phyloP scores from a whole-genome alignment of 2,329 filamentous ascomycete genomes.

The Fusarium anthophilum region DNA sequence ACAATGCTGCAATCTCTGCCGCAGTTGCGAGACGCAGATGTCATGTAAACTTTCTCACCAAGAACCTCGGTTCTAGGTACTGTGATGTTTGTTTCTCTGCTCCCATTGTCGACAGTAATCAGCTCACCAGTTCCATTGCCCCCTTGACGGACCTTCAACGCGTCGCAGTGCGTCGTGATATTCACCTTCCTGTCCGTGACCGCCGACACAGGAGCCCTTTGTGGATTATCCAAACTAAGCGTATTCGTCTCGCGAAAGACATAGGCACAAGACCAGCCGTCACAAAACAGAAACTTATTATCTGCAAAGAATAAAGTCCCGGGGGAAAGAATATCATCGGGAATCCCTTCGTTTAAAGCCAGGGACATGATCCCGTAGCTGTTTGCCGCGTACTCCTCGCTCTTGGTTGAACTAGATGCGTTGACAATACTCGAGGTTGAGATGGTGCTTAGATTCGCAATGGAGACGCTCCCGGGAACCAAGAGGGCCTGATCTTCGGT shows the following conservation, averaged over 20 bases:
- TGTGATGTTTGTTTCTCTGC: not conserved
- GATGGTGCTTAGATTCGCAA: not conserved
- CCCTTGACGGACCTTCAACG: not conserved
- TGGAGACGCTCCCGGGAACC: not conserved
- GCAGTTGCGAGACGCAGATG: not conserved
- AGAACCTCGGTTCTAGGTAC: not conserved
- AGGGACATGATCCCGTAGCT: not conserved
- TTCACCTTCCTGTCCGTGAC: not conserved
- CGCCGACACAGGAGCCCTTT: not conserved
- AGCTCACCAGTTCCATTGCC: not conserved
- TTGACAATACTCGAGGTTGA: not conserved
- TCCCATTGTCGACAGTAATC: not conserved
- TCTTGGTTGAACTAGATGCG: not conserved
- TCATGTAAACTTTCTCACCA: not conserved
- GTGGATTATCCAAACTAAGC: not conserved
- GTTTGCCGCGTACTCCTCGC: not conserved
- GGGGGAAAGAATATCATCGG: not conserved
- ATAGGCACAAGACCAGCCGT: not conserved
- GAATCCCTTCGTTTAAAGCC: not conserved
- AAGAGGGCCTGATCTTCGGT: not conserved
- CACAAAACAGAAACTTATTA: not conserved
- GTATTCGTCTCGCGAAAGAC: not conserved
- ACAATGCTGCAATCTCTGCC: not conserved
- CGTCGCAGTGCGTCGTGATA: not conserved
- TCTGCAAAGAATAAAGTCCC: not conserved